Percentiles rank a stretch among this genome's conserved stretches.
These are phyloP conservation scores for Apocynum venetum DNA, from an alignment of 257 asterid genomes.

Conservation along the genomic window DNA sequence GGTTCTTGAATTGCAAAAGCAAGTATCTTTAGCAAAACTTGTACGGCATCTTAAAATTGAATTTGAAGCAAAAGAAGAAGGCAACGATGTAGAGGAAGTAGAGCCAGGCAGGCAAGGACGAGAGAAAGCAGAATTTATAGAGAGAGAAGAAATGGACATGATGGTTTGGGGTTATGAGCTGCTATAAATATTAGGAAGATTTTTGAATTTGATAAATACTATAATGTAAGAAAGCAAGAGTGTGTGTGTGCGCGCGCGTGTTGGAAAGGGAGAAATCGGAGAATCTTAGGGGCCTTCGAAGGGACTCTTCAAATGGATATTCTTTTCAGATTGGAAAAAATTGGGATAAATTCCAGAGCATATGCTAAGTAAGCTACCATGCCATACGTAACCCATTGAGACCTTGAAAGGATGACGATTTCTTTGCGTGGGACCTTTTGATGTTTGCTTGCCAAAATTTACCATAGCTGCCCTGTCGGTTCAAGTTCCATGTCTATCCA, in stretches of 20 bases:
- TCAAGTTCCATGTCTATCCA: no score
- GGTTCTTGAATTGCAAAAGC: constrained; percentile 34
- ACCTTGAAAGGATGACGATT: constrained; percentile 7
- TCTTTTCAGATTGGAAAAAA: constrained; percentile 24
- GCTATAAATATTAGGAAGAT: constrained; percentile 19
- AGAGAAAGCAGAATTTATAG: constrained; percentile 41
- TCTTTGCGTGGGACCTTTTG: background rate
- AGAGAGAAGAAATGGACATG: constrained; percentile 49
- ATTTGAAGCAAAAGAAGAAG: constrained; percentile 15
- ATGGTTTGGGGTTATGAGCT: constrained; percentile 13
- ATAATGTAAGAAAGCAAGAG: background rate
- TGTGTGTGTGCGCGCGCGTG: background rate
- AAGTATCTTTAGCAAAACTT: constrained; percentile 11
- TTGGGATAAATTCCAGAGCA: constrained; percentile 31
- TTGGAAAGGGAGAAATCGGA: background rate
- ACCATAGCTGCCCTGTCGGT: no score
- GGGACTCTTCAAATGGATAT: constrained; percentile 34
- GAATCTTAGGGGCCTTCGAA: constrained; percentile 12
- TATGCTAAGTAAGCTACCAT: constrained; percentile 28
- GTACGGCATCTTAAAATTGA: background rate
- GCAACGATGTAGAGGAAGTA: constrained; percentile 14
- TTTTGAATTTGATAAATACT: background rate
- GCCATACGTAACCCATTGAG: background rate
- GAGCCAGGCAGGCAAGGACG: constrained; percentile 31
- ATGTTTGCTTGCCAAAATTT: no score